Conservation (phyloP, 352 stramenopile genomes). For the Phytophthora macrochlamydospora region DNA sequence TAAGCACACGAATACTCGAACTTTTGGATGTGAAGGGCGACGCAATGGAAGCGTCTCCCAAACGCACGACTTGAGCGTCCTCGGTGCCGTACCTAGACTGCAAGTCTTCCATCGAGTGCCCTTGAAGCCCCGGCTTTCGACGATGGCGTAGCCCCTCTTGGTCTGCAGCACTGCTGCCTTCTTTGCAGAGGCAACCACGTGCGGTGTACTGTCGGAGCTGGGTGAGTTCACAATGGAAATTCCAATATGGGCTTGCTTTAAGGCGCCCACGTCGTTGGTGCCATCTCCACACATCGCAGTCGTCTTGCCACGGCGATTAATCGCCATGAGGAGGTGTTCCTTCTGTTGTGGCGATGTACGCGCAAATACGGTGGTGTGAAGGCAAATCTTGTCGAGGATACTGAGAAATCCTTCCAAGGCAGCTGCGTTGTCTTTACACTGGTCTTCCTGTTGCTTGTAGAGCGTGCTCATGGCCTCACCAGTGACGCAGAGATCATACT, state of each 20-base stretch:
- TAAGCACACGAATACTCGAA: slow-evolving; percentile 89
- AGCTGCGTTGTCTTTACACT: slow-evolving; percentile 23
- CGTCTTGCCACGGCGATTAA: slow-evolving; percentile 91
- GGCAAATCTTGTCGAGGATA: slow-evolving; percentile 72
- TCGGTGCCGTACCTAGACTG: slow-evolving; percentile 86
- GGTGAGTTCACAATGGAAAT: slow-evolving; percentile 85
- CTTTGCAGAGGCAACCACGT: slow-evolving; percentile 28
- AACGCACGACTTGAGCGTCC: slow-evolving; percentile 95
- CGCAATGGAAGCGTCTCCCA: slow-evolving; percentile 99
- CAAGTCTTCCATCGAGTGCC: slow-evolving; percentile 43
- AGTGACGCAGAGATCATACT: slow-evolving; percentile 88
- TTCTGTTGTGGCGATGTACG: slow-evolving; percentile 97
- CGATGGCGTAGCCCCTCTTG: slow-evolving; percentile 55
- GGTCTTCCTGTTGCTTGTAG: slow-evolving; percentile 35
- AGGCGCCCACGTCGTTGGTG: slow-evolving; percentile 97
- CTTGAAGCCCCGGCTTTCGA: slow-evolving; percentile 63
- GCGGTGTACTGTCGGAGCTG: slow-evolving; percentile 59
- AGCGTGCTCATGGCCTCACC: slow-evolving; percentile 65
- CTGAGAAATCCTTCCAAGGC: slow-evolving; percentile 68
- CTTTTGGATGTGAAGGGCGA: slow-evolving; percentile 98
- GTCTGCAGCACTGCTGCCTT: slow-evolving; percentile 52
- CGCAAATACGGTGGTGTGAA: slow-evolving; percentile 93
- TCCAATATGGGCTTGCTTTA: slow-evolving; percentile 93
- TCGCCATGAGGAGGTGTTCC: slow-evolving; percentile 94
- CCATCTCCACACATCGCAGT: slow-evolving; percentile 99